These are phyloP conservation scores for Pleurotus djamor DNA, from an alignment of 768 basidiomycete species.

Conservation along the genomic window DNA sequence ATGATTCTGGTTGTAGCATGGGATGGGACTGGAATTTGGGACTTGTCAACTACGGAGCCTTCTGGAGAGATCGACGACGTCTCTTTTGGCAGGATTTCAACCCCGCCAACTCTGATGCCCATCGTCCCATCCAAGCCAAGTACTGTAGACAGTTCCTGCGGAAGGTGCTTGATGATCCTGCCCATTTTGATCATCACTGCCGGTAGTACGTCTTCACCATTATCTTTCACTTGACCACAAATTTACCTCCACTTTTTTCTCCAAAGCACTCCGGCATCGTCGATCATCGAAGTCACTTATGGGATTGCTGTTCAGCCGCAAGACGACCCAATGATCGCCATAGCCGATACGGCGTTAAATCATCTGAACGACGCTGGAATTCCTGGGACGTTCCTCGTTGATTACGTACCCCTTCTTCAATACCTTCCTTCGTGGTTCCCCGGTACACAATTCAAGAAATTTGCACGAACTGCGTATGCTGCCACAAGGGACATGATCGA, in stretches of 20 bases:
- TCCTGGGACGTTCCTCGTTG: slow-evolving; percentile 29
- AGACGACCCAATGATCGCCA: slow-evolving; percentile 31
- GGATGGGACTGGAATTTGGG: no score
- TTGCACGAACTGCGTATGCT: slow-evolving; percentile 17
- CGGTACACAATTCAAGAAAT: slow-evolving; percentile 28
- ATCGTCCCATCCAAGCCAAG: slow-evolving; percentile 24
- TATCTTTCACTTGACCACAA: not conserved
- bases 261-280: slow-evolving; percentile 10
- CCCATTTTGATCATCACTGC: slow-evolving; percentile 29
- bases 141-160: slow-evolving; percentile 27
- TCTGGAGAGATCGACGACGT: no score
- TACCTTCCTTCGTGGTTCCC: slow-evolving; percentile 34
- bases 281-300: slow-evolving; percentile 29
- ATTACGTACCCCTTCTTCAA: slow-evolving; percentile 26
- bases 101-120: slow-evolving; percentile 22
- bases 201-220: slow-evolving; percentile 28
- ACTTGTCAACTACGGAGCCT: no score
- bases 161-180: slow-evolving; percentile 28
- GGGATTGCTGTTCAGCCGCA: slow-evolving; percentile 26
- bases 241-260: not conserved
- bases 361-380: slow-evolving; percentile 21
- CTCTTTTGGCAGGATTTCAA: slow-evolving; percentile 29
- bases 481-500: not conserved
- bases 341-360: slow-evolving; percentile 23
- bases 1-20: no score